Conservation (phyloP, 2,329 filamentous ascomycete species). For the Aotearoamyces nothofagi region DNA sequence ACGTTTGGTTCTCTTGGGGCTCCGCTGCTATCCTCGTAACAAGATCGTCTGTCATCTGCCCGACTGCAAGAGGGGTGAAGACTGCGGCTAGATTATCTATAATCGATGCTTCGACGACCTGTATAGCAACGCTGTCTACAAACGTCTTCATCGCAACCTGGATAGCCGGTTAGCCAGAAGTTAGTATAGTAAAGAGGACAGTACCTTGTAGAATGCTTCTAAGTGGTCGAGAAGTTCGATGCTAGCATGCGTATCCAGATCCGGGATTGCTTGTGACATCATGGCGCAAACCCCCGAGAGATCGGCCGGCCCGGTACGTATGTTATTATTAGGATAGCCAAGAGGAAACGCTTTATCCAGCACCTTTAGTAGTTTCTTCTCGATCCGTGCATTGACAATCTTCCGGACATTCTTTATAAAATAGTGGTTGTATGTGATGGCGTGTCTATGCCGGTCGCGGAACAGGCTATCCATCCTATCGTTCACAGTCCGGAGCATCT, state of each 20-base stretch:
- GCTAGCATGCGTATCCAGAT: slow-evolving; percentile 19
- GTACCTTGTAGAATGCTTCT: slow-evolving; percentile 26
- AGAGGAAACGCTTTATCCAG: slow-evolving; percentile 13
- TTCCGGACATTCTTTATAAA: slow-evolving; percentile 24
- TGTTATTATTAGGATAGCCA: slow-evolving; percentile 7
- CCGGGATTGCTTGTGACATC: slow-evolving; percentile 10
- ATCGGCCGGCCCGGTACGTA: slow-evolving; percentile 8
- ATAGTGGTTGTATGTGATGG: slow-evolving; percentile 11
- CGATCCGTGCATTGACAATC: slow-evolving; percentile 5
- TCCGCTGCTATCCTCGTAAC: neutral
- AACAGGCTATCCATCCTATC: neutral
- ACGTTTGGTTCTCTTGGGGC: neutral
- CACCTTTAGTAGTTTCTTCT: slow-evolving; percentile 7
- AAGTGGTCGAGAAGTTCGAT: slow-evolving; percentile 22
- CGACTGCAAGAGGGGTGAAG: neutral
- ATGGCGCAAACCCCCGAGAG: slow-evolving; percentile 9
- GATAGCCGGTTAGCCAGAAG: neutral
- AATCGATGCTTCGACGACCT: slow-evolving; percentile 19
- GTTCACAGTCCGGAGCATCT: neutral
- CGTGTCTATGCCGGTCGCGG: neutral
- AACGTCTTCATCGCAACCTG: slow-evolving; percentile 20
- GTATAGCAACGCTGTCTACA: slow-evolving; percentile 19
- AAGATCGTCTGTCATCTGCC: neutral
- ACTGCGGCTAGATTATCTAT: slow-evolving; percentile 12
- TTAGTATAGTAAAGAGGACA: neutral